Base-by-base conservation (phyloP, 2,329 filamentous ascomycete genomes). In the Talaromyces sp. region DNA sequence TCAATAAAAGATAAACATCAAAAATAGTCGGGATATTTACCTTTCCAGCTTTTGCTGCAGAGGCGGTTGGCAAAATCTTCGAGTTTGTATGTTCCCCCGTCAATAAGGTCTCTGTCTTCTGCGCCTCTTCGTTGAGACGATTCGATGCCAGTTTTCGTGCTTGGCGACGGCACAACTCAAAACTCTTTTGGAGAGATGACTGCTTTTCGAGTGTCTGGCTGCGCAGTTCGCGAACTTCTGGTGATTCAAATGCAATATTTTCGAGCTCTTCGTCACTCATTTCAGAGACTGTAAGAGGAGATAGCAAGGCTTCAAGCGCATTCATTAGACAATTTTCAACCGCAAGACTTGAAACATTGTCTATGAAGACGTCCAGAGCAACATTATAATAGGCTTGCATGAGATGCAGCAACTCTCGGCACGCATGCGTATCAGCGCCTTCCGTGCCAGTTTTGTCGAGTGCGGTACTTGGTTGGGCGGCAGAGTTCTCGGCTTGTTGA, bases 321-420 rank as follows among this genome's bases (percentile, higher is more conserved):
- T 69, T 71, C 31, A 79, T 71, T 10, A 80, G 72, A 54, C 76
- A 78, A 58, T 75, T 76, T 68, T 79, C 77, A 35, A 79, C 68
- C 1, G 74, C 77, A 15, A 79, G 69, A 31, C 72, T 67, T 8
- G 76, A 72, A 8, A 79, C 69, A 49, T 79, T 79, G 50, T 79
- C 74, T 2, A 74, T 71, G 67, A 80, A 79, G 19, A 69, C 70
- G n/a, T 70, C 66, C 2, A 74, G 66, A 49, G 73, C 70, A 52
- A 71, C 67, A 35, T 19, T 10, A 37, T 66, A 66, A 25, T 63
- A 66, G 4, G 54, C 56, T 27, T 50, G 61, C 64, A 66, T 72
- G 10, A 66, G 60, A 35, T 54, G 17, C 10, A 66, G 45, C 8
- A 66, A 49, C 27, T 66, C 64, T 19, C 58, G 50, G n/a, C 64